Base-by-base conservation (phyloP, 164 flowering plant genomes). In the Vitis rotundifolia region DNA sequence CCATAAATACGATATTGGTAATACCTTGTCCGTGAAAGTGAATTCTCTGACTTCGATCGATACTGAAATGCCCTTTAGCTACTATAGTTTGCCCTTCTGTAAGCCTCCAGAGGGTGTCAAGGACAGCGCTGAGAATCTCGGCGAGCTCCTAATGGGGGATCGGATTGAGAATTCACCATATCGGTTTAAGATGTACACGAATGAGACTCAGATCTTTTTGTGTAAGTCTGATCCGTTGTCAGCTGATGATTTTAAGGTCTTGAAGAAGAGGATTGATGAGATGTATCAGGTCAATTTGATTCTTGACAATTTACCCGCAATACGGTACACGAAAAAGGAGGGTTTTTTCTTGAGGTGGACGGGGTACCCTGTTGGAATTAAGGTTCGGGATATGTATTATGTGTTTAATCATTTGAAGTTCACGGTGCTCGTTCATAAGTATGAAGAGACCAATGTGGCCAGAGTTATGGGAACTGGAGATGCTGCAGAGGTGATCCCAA, bases 131-230 rank as follows among this genome's bases (percentile, higher is more conserved):
- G 96, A 91, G 75, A 91, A 90, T 77, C 91, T 91, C 0, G 97
- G 97, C 16, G 97, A 91, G 85, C 86, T 91, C 64, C 86, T 91
- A 13, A 87, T 91, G 97, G 97, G 97, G 2, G 97, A 91, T 71
- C 79, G 97, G 76, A 91, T 91, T 44, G 94, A 91, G 83, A 91
- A 86, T 61, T 91, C 97, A 0, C 97, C 94, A 0, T 90, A 90
- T 69, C 68, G 67, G 76, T 88, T 90, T 75, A 81, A 78, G 80
- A 91, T 84, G 87, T 79, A 79, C 62, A 78, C 68, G 8, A 91
- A 90, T 68, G 89, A 90, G 78, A 63, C 85, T 6, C 86, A 88
- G 9, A 70, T 87, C 63, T 90, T 91, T 49, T 61, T 90, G 62
- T 90, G 94, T 60, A 74, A 66, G 52, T 59, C 88, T 4, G 79